These are phyloP conservation scores for Leccinellum albellum DNA, from an alignment of 768 basidiomycete species.

Conservation along the genomic window DNA sequence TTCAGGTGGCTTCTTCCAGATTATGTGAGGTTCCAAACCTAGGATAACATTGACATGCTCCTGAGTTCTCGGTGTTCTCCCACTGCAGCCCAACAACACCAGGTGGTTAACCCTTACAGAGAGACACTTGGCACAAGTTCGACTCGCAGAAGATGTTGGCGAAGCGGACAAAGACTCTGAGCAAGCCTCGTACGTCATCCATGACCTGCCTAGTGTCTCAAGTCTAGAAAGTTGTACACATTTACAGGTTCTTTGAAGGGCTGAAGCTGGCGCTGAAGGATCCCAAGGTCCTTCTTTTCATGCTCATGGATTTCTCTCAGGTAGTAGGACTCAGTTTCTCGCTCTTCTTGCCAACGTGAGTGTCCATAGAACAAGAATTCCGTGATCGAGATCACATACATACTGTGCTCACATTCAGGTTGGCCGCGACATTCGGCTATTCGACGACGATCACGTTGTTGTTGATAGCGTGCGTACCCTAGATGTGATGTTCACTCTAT, in stretches of 20 bases:
- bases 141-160: neutral
- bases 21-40: neutral
- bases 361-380: neutral
- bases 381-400: neutral
- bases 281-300: neutral
- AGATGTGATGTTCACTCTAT: neutral
- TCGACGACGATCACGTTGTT: neutral
- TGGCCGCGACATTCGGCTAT: neutral
- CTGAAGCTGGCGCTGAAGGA: neutral
- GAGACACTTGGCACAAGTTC: neutral
- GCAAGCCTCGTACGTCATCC: neutral
- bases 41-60: neutral
- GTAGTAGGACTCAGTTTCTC: neutral
- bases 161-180: neutral
- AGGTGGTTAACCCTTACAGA: neutral
- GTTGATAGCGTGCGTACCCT: neutral
- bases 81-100: neutral
- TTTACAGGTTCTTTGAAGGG: neutral
- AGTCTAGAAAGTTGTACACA: neutral
- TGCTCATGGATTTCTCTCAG: neutral
- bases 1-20: neutral
- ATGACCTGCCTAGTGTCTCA: neutral
- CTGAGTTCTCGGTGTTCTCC: neutral
- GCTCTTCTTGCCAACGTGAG: neutral
- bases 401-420: neutral